These are phyloP conservation scores for Breynia disticha DNA, from an alignment of 441 rosid genomes.

Conservation along the genomic window DNA sequence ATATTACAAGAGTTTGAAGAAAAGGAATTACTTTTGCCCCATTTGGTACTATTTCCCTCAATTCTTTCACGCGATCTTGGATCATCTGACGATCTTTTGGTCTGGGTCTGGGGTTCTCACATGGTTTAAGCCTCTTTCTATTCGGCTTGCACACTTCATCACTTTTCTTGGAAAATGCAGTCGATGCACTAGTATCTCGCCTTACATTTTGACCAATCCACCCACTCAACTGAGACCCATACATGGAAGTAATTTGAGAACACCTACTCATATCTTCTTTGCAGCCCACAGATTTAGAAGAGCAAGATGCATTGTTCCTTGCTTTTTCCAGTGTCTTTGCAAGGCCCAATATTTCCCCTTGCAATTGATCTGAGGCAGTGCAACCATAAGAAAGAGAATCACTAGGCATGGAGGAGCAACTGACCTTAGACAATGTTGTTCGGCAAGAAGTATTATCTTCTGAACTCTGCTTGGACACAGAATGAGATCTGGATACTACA, in stretches of 20 bases:
- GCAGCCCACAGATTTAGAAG: slow-evolving; percentile 30
- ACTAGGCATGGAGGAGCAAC: slow-evolving; percentile 43
- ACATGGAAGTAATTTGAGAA: slow-evolving; percentile 42
- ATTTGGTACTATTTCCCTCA: slow-evolving; percentile 91
- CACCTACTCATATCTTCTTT: slow-evolving; percentile 34
- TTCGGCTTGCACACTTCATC: slow-evolving; percentile 54
- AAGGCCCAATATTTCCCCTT: slow-evolving; percentile 26
- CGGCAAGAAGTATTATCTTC: slow-evolving; percentile 64
- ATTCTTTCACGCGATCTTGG: slow-evolving; percentile 95
- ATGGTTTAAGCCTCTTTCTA: slow-evolving; percentile 81
- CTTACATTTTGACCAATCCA: slow-evolving; percentile 60
- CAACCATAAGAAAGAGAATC: slow-evolving; percentile 26
- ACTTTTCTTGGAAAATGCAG: slow-evolving; percentile 56
- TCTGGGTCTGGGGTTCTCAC: slow-evolving; percentile 92
- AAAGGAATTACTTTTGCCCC: slow-evolving; percentile 70
- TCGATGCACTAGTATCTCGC: slow-evolving; percentile 41
- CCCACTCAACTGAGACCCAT: slow-evolving; percentile 73
- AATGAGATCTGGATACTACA: slow-evolving; percentile 59
- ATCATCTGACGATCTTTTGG: slow-evolving; percentile 98
- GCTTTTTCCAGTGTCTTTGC: slow-evolving; percentile 26
- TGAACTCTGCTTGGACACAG: slow-evolving; percentile 51
- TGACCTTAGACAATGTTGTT: slow-evolving; percentile 55
- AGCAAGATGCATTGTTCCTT: slow-evolving; percentile 28
- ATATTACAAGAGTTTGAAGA: slow-evolving; percentile 1
- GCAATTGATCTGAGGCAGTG: slow-evolving; percentile 28